Evolutionary conservation across 2,329 filamentous ascomycete species (phyloP).

Genomic region (Colletotrichum godetiae): DNA sequence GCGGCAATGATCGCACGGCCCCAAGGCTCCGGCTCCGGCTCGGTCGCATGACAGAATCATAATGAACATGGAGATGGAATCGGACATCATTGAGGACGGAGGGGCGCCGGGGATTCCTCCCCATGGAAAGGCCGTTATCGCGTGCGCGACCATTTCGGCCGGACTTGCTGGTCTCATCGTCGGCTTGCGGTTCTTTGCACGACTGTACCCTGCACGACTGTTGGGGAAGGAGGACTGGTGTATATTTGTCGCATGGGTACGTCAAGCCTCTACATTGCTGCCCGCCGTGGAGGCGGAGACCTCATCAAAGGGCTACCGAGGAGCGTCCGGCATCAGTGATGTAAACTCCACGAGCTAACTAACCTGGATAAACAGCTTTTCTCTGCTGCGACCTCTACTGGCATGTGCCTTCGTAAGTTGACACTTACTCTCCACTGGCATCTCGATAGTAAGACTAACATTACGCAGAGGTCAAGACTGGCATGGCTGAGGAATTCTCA

Average conservation of each 20-base stretch:
- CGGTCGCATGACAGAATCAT: neutral
- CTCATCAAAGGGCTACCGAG: neutral
- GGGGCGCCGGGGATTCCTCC: conserved; percentile 16
- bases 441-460: neutral
- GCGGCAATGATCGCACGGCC: conserved; percentile 1
- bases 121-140: conserved; percentile 20
- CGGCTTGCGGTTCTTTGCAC: conserved; percentile 26
- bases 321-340: neutral
- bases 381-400: neutral
- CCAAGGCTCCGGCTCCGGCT: conserved; percentile 7
- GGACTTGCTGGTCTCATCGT: conserved; percentile 21
- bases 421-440: too few species aligned
- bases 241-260: conserved; percentile 25
- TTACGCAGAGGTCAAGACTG: neutral
- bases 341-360: neutral
- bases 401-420: conserved; percentile 24
- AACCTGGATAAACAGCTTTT: neutral
- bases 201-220: conserved; percentile 4
- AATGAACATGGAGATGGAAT: neutral
- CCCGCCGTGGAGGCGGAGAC: neutral
- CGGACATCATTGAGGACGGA: conserved; percentile 15
- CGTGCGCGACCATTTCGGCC: neutral
- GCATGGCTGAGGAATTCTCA: conserved; percentile 2
- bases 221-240: conserved; percentile 31
- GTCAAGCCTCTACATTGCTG: neutral